phyloP scores from a whole-genome alignment of 345 rosid species.

The Aquilaria malaccensis region DNA sequence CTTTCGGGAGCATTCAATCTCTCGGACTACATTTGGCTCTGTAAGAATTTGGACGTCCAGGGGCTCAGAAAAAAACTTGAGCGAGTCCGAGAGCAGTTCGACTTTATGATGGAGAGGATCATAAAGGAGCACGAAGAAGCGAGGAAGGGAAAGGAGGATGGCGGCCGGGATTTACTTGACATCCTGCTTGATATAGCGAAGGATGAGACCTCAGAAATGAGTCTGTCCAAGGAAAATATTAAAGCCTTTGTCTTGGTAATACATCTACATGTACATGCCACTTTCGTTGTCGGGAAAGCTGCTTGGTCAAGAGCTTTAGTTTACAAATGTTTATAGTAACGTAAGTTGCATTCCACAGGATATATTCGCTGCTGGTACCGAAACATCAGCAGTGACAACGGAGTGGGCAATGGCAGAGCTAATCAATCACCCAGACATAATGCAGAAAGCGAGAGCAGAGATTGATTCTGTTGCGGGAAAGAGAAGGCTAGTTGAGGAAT shows the following conservation, averaged over 20 bases:
- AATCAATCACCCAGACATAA: slow-evolving; percentile 42
- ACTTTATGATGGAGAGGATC: slow-evolving; percentile 29
- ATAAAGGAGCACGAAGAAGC: slow-evolving; percentile 40
- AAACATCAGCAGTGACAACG: slow-evolving; percentile 41
- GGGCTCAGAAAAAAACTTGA: slow-evolving; percentile 34
- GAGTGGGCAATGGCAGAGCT: slow-evolving; percentile 73
- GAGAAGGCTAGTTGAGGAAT: slow-evolving; percentile 46
- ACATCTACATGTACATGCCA: background rate
- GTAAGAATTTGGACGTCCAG: slow-evolving; percentile 47
- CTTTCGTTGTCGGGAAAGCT: background rate
- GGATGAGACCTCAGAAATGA: slow-evolving; percentile 37
- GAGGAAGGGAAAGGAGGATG: slow-evolving; percentile 19
- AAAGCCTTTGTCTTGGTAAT: slow-evolving; percentile 51
- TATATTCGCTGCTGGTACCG: slow-evolving; percentile 60
- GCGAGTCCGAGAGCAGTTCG: slow-evolving; percentile 28
- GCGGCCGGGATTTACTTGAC: slow-evolving; percentile 37
- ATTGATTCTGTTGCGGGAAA: slow-evolving; percentile 34
- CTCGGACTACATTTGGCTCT: slow-evolving; percentile 47
- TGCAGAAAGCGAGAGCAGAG: slow-evolving; percentile 47
- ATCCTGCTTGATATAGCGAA: slow-evolving; percentile 36
- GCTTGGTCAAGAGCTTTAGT: background rate
- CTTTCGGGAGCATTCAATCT: slow-evolving; percentile 41
- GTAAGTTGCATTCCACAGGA: slow-evolving; percentile 28
- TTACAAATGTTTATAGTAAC: background rate
- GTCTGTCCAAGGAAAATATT: slow-evolving; percentile 39